phyloP scores from a whole-genome alignment of 805 yeast genomes.

The Wickerhamiella alocasiicola region DNA sequence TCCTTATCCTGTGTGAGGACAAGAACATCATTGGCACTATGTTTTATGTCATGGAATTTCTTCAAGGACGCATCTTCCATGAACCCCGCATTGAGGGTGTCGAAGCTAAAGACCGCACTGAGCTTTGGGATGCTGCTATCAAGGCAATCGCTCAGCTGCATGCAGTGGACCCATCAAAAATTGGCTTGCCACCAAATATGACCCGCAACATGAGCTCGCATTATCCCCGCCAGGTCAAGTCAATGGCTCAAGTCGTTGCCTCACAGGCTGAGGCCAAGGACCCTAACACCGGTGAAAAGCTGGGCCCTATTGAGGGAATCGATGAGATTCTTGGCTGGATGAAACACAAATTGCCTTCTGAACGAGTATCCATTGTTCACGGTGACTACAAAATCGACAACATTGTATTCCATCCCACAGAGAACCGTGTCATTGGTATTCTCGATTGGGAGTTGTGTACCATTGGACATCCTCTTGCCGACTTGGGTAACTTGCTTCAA shows the following conservation, averaged over 20 bases:
- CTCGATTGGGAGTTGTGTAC: slow-evolving; percentile 59
- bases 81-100: slow-evolving; percentile 37
- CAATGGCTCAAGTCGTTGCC: slow-evolving; percentile 34
- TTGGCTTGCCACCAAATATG: slow-evolving; percentile 34
- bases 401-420: slow-evolving; percentile 45
- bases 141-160: slow-evolving; percentile 40
- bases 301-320: slow-evolving; percentile 39
- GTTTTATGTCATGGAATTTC: slow-evolving; percentile 49
- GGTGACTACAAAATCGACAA: slow-evolving; percentile 58
- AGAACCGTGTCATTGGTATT: slow-evolving; percentile 39
- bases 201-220: slow-evolving; percentile 34
- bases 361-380: slow-evolving; percentile 38
- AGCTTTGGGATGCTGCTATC: slow-evolving; percentile 39
- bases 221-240: slow-evolving; percentile 41
- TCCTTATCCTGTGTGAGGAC: slow-evolving; percentile 43
- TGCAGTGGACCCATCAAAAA: slow-evolving; percentile 33
- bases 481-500: slow-evolving; percentile 45
- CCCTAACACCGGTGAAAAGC: slow-evolving; percentile 23
- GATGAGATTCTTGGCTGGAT: slow-evolving; percentile 34
- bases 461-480: slow-evolving; percentile 52
- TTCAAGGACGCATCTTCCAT: slow-evolving; percentile 45
- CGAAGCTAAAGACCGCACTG: slow-evolving; percentile 21
- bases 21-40: slow-evolving; percentile 41
- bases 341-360: slow-evolving; percentile 35
- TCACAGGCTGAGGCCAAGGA: slow-evolving; percentile 28